phyloP scores from a whole-genome alignment of 2,329 filamentous ascomycete species.

The Neurospora crassa region DNA sequence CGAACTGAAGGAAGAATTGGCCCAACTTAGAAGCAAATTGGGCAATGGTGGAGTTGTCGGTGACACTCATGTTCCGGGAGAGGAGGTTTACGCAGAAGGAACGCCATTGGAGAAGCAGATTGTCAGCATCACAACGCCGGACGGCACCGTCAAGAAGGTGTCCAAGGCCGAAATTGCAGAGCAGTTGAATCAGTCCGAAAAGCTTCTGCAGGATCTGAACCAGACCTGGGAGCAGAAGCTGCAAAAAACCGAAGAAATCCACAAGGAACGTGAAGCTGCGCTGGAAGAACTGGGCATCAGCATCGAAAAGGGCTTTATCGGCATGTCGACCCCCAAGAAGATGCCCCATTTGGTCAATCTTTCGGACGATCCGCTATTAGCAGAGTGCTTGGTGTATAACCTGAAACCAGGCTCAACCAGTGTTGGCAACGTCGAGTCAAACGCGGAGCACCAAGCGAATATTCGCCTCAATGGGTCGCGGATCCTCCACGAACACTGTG shows the following conservation, averaged over 20 bases:
- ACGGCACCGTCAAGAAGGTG: conserved; percentile 85
- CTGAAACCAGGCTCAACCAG: conserved; percentile 91
- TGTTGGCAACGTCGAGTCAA: conserved; percentile 87
- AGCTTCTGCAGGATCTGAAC: conserved; percentile 89
- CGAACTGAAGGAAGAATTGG: conserved; percentile 90
- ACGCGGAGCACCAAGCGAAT: conserved; percentile 64
- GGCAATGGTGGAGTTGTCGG: conserved; percentile 35
- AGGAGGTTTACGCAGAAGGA: conserved; percentile 83
- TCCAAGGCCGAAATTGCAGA: conserved; percentile 98
- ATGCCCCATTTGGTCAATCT: conserved; percentile 98
- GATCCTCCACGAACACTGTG: conserved; percentile 87
- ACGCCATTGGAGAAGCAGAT: conserved; percentile 94
- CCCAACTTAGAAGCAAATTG: conserved; percentile 77
- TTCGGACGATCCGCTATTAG: conserved; percentile 86
- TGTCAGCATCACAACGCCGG: conserved; percentile 80
- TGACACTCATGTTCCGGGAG: conserved; percentile 43
- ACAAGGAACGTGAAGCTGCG: conserved; percentile 92
- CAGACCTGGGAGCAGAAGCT: conserved; percentile 99
- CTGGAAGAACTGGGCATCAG: conserved; percentile 96
- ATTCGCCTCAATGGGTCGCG: conserved; percentile 90
- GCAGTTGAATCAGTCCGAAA: conserved; percentile 92
- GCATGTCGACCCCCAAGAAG: conserved; percentile 92
- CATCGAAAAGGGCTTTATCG: conserved; percentile 96
- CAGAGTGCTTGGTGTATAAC: conserved; percentile 96
- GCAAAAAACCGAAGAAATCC: conserved; percentile 88